Percentiles rank a stretch among this genome's conserved stretches.
phyloP scores from a whole-genome alignment of 352 stramenopile genomes.

The Phytophthora boehmeriae region DNA sequence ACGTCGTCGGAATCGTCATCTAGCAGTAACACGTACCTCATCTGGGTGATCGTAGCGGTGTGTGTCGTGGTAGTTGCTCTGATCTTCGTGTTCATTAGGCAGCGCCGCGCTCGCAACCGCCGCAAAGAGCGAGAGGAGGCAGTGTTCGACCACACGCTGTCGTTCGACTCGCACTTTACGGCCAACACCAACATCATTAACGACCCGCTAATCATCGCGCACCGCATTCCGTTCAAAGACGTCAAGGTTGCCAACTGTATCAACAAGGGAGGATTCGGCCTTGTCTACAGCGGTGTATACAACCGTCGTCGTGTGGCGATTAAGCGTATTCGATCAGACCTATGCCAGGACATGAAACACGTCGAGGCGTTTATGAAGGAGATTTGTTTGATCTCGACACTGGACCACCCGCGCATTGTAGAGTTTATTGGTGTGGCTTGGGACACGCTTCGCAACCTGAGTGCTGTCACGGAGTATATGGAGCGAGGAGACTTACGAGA shows the following conservation, averaged over 20 bases:
- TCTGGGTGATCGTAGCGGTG: slow-evolving; percentile 44
- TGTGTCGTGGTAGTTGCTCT: slow-evolving; percentile 54
- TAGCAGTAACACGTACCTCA: slow-evolving; percentile 46
- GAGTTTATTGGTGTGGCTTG: slow-evolving; percentile 74
- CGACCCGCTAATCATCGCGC: slow-evolving; percentile 62
- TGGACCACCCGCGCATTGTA: slow-evolving; percentile 66
- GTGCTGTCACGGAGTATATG: slow-evolving; percentile 76
- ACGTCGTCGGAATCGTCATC: slow-evolving; percentile 30
- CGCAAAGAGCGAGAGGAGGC: slow-evolving; percentile 48
- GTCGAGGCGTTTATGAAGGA: slow-evolving; percentile 70
- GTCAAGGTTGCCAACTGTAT: slow-evolving; percentile 63
- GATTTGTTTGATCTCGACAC: slow-evolving; percentile 65
- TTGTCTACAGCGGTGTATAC: slow-evolving; percentile 71
- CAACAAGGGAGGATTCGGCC: slow-evolving; percentile 65
- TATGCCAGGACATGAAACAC: slow-evolving; percentile 54
- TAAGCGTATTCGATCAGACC: slow-evolving; percentile 63
- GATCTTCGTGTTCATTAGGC: slow-evolving; percentile 51
- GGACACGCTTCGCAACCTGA: slow-evolving; percentile 62
- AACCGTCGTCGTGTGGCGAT: slow-evolving; percentile 66
- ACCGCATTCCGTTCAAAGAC: slow-evolving; percentile 69
- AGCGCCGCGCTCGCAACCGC: slow-evolving; percentile 39
- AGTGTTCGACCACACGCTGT: slow-evolving; percentile 60
- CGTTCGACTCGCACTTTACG: slow-evolving; percentile 62
- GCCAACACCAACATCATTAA: slow-evolving; percentile 62
- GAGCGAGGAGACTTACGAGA: slow-evolving; percentile 69